Conservation (phyloP, 2,329 filamentous ascomycete species). For the Colletotrichum tofieldiae region DNA sequence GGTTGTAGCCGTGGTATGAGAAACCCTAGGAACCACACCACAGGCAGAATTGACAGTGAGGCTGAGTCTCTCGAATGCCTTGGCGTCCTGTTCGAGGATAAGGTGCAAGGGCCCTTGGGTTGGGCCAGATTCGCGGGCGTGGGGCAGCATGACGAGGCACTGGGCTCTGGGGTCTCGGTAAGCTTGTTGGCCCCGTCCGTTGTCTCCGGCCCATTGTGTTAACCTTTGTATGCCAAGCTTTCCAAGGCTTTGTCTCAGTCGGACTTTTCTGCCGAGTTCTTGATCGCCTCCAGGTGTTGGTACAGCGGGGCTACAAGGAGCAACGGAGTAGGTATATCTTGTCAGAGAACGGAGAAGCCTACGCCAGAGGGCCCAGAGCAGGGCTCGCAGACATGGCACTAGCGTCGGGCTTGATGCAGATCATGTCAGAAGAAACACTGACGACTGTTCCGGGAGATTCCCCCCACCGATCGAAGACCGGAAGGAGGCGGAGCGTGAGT, state of each 20-base stretch:
- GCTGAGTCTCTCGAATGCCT: slow-evolving; percentile 31
- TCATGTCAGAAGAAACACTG: slow-evolving; percentile 46
- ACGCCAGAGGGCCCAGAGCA: background rate
- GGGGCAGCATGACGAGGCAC: slow-evolving; percentile 7
- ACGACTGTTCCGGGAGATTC: slow-evolving; percentile 39
- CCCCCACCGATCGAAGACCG: slow-evolving; percentile 47
- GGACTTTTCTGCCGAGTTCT: slow-evolving; percentile 35
- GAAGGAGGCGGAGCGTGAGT: slow-evolving; percentile 46
- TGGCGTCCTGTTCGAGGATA: slow-evolving; percentile 25
- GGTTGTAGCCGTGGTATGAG: slow-evolving; percentile 21
- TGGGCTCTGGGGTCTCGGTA: slow-evolving; percentile 24
- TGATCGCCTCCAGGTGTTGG: slow-evolving; percentile 28
- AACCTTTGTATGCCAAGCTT: slow-evolving; percentile 41
- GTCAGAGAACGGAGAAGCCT: background rate
- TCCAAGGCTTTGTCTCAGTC: slow-evolving; percentile 35
- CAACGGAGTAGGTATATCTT: background rate
- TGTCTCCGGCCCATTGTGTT: slow-evolving; percentile 20
- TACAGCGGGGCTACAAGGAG: slow-evolving; percentile 2
- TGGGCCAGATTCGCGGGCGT: slow-evolving; percentile 18
- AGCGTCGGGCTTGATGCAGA: slow-evolving; percentile 42
- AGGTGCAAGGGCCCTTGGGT: slow-evolving; percentile 19
- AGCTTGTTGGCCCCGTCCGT: slow-evolving; percentile 31
- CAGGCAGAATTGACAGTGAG: slow-evolving; percentile 26
- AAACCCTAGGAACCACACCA: slow-evolving; percentile 31
- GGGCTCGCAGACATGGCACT: slow-evolving; percentile 24